Conservation (phyloP, 345 rosid species). For the Bruguiera gymnorhiza region DNA sequence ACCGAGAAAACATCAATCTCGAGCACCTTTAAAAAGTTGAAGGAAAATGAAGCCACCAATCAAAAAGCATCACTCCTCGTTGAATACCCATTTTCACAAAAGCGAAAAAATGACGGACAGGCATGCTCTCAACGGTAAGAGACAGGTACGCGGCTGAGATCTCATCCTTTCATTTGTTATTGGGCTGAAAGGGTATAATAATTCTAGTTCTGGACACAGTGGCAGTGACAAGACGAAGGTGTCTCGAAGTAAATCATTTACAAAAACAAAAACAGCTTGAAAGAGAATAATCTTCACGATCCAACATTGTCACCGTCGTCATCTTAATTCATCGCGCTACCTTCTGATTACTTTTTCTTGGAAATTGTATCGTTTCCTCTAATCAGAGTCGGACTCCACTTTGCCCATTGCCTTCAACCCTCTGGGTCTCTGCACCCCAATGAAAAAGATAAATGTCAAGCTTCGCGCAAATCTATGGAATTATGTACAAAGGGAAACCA, state of each 20-base stretch:
- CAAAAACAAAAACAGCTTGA: neutral
- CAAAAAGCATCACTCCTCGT: too few species aligned
- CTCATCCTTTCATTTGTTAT: conserved; percentile 7
- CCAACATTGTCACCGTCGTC: neutral
- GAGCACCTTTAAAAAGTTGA: too few species aligned
- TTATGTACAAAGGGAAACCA: neutral
- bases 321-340: neutral
- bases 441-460: neutral
- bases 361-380: neutral
- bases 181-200: too few species aligned
- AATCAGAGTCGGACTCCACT: conserved; percentile 51
- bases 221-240: neutral
- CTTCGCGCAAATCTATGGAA: neutral
- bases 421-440: conserved; percentile 46
- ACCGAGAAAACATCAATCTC: too few species aligned
- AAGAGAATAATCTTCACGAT: neutral
- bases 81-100: neutral
- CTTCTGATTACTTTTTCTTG: too few species aligned
- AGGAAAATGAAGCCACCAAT: too few species aligned
- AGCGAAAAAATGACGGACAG: neutral
- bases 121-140: neutral
- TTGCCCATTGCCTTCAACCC: conserved; percentile 60
- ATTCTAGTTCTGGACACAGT: neutral
- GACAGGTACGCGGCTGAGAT: neutral
- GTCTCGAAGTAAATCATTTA: neutral